These are phyloP conservation scores for Eudorina sp. DNA, from an alignment of 139 green algal species.

Conservation along the genomic window DNA sequence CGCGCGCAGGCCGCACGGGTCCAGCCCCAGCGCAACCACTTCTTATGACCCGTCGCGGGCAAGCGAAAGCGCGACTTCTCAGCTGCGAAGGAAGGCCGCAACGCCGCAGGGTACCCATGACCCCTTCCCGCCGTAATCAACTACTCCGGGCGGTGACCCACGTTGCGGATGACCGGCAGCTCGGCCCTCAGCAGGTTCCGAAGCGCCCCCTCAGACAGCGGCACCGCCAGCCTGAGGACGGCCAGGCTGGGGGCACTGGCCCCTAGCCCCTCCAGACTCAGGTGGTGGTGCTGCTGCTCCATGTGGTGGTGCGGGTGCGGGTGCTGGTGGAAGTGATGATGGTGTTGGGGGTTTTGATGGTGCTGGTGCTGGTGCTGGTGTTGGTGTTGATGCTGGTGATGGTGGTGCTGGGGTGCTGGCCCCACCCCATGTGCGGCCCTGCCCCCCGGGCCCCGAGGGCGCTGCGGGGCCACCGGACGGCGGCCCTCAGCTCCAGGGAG, in stretches of 20 bases:
- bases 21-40: no score
- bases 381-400: background rate
- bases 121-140: no score
- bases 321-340: background rate
- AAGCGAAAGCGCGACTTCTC: no score
- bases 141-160: no score
- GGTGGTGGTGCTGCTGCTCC: background rate
- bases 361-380: background rate
- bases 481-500: slow-evolving; percentile 18
- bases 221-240: background rate
- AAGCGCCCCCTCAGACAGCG: background rate
- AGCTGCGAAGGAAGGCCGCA: no score
- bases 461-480: background rate
- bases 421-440: no score
- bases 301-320: background rate
- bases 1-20: no score
- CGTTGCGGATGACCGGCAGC: background rate
- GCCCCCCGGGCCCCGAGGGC: no score
- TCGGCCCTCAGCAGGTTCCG: background rate
- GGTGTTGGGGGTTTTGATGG: background rate
- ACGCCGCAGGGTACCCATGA: no score
- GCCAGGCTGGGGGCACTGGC: background rate
- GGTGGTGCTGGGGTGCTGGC: background rate
- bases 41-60: no score
- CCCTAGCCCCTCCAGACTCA: background rate